Evolutionary conservation across 75 land plant species (phyloP).

Genomic region (Cupressus sempervirens): DNA sequence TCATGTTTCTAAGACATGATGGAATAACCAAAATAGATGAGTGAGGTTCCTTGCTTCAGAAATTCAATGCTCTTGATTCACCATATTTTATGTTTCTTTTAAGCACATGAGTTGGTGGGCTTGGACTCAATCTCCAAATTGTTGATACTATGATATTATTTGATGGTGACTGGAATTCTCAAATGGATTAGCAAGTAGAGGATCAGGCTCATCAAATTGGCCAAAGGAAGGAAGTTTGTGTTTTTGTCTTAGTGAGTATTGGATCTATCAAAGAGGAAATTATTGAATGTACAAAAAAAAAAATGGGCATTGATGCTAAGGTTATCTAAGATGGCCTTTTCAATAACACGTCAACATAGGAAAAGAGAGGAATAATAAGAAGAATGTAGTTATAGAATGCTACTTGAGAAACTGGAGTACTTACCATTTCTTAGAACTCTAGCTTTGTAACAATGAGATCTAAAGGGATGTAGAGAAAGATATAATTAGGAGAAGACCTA

Average conservation of each 20-base stretch:
- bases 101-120: constrained; percentile 97
- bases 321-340: constrained; percentile 97
- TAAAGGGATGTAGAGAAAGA: too few species aligned
- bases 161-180: constrained; percentile 99
- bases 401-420: too few species aligned
- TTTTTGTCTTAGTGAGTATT: constrained; percentile 92
- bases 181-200: constrained; percentile 99
- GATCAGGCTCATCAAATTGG: constrained; percentile 97
- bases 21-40: constrained; percentile 96
- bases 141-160: constrained; percentile 96
- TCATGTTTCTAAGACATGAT: constrained; percentile 72
- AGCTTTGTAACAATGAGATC: too few species aligned
- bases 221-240: constrained; percentile 95
- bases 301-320: constrained; percentile 98
- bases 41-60: constrained; percentile 59
- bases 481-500: too few species aligned
- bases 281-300: constrained; percentile 92
- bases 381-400: too few species aligned
- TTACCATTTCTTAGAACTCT: too few species aligned
- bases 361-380: too few species aligned
- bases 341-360: constrained; percentile 97
- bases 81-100: constrained; percentile 90
- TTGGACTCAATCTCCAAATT: constrained; percentile 91
- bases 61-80: constrained; percentile 91
- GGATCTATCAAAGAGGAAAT: constrained; percentile 97